Evolutionary conservation across 164 flowering plant species (phyloP), one percentile per base, ranked within the genome.

Genomic region (Chimonanthus salicifolius): DNA sequence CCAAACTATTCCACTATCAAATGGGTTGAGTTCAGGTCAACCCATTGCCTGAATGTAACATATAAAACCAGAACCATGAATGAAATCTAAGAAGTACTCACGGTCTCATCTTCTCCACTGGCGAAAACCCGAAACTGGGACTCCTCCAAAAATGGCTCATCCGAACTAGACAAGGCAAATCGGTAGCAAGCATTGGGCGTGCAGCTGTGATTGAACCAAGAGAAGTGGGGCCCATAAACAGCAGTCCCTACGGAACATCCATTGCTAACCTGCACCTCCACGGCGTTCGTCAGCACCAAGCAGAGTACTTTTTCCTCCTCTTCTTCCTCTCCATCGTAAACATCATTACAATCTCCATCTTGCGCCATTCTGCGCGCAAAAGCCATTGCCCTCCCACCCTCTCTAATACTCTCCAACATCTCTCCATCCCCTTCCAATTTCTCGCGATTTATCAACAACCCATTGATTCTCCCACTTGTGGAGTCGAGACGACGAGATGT

Each of bases 121-220:
- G 85, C 77, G 48, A 60, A 7, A 54, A 88, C 79, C 63, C 80
- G 74, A 49, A 75, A 68, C 71, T 49, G 66, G 21, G 74, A 9
- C 3, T 58, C 79, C 3, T 67, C 77, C 2, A 15, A 49, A 62
- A 7, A 70, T 5, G 44, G 6, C n/a, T 44, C 49, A 16, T 68
- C 51, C 33, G 78, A 68, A 16, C 82, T 47, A 9, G 72, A 44
- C 16, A 70, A 33, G 16, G 62, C 62, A 73, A 89, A 86, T 13
- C 92, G 79, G 72, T 88, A 92, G 71, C 89, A 88, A 64, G 91
- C 86, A 74, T 92, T 92, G 20, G 97, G 92, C 50, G 89, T 82
- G 68, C 97, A 92, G 49, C 93, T 90, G 78, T 92, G 97, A 80
- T 92, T 90, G 74, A 90, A 87, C 94, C 94, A 92, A 20, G 89